phyloP scores from a whole-genome alignment of 1,284 basidiomycete species.

The Tilletia walkeri region DNA sequence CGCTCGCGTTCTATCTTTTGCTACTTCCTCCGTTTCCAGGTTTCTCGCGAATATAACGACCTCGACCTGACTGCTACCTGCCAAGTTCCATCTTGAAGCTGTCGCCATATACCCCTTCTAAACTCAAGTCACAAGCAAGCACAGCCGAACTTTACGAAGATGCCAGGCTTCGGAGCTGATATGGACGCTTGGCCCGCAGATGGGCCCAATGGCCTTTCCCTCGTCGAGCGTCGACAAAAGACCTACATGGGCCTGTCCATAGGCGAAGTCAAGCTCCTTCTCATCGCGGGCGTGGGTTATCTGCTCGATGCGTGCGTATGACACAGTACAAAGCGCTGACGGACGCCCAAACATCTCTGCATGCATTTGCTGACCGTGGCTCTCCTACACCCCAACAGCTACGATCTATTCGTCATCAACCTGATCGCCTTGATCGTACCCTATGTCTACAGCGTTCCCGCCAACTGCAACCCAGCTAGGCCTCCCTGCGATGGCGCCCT shows the following conservation, averaged over 20 bases:
- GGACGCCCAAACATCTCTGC: slow-evolving; percentile 24
- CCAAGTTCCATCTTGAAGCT: no score
- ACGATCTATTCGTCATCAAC: slow-evolving; percentile 53
- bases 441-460: slow-evolving; percentile 29
- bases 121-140: not conserved
- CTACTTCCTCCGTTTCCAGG: no score
- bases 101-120: no score
- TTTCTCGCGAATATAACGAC: no score
- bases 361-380: slow-evolving; percentile 28
- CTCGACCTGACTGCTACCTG: no score
- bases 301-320: slow-evolving; percentile 36
- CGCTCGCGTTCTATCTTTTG: no score
- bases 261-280: slow-evolving; percentile 47
- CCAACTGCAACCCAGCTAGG: not conserved
- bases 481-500: slow-evolving; percentile 30
- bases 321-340: slow-evolving; percentile 26
- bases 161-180: slow-evolving; percentile 47
- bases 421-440: slow-evolving; percentile 50
- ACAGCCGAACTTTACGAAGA: slow-evolving; percentile 19
- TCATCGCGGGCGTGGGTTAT: slow-evolving; percentile 51
- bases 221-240: slow-evolving; percentile 40
- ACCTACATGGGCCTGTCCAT: slow-evolving; percentile 44
- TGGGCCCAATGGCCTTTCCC: slow-evolving; percentile 35
- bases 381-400: slow-evolving; percentile 3
- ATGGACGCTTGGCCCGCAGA: slow-evolving; percentile 42